Evolutionary conservation across 2,329 filamentous ascomycete species (phyloP), one percentile per base, ranked within the genome.

Genomic region (Fusarium sp.): DNA sequence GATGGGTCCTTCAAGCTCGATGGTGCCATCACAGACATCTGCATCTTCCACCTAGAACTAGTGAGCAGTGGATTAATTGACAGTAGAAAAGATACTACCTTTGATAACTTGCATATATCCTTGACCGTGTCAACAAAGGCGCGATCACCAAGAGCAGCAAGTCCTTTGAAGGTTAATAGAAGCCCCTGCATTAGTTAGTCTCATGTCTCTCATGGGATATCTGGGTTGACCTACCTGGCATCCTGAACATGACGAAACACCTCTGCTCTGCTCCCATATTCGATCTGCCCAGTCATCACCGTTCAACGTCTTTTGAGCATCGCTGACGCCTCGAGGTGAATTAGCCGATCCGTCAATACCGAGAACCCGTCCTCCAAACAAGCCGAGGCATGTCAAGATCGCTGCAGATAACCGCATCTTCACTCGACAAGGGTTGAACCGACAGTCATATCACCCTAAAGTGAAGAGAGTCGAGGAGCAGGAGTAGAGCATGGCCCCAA

Each of bases 11-110:
- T 91, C 88, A 1, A 84, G 83, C 6, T 81, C 82, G 31, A 90
- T 84, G 10, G 86, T 81, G 6, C 89, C 89, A 4, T 84, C 81
- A 66, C 89, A 91, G 29, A 91, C 89, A 77, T 91, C 89, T 33
- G 81, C 77, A 64, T 90, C 88, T 75, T 88, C 84, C 41, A 83
- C 80, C 85, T 88, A 14, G 11, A 54, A 22, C 54, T 29, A 27
- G 33, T 70, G 37, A 73, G 52, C 24, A 39, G 16, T 29, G 33
- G 18, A 8, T 9, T n/a, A 20, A 22, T 4, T n/a, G 20, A 33
- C 14, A 13, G 8, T 2, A 18, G 6, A 27, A 11, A 16, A n/a
- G 8, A 6, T 54, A 72, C 33, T 69, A 83, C 83, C 64, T 79
- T 79, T 64, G 81, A 77, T 4, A 80, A 58, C 58, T 81, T 82